Conservation (phyloP, 306 rosid genomes). For the Adenanthera pavonina region DNA sequence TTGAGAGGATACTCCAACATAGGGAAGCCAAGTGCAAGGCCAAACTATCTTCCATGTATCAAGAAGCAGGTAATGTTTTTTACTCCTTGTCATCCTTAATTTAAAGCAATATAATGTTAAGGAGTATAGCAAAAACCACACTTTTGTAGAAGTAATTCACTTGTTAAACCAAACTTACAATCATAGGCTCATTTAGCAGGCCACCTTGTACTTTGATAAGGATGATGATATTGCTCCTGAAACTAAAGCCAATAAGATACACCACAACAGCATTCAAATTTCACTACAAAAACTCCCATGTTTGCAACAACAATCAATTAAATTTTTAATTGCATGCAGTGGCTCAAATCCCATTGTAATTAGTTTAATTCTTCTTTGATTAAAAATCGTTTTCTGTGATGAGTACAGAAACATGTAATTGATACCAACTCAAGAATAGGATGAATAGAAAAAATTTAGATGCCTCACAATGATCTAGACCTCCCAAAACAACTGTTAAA, state of each 20-base stretch:
- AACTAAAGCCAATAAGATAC: slow-evolving; percentile 39
- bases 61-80: neutral
- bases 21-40: neutral
- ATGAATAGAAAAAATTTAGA: no score
- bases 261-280: no score
- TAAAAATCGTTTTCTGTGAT: no score
- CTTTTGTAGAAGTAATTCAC: slow-evolving; percentile 18
- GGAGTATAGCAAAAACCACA: slow-evolving; percentile 31
- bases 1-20: neutral
- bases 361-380: no score
- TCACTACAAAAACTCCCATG: no score
- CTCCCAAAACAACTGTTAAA: no score
- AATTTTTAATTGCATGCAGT: no score
- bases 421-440: no score
- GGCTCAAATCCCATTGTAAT: no score
- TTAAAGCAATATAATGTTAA: slow-evolving; percentile 20
- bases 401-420: no score
- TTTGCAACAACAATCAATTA: no score
- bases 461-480: no score
- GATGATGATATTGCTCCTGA: slow-evolving; percentile 85
- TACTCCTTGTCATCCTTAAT: slow-evolving; percentile 35
- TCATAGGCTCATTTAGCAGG: slow-evolving; percentile 58
- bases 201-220: slow-evolving; percentile 70
- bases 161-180: slow-evolving; percentile 56
- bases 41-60: slow-evolving; percentile 10